These are phyloP conservation scores for Xerocomus brunneocitrinus DNA, from an alignment of 768 basidiomycete species.

Conservation along the genomic window DNA sequence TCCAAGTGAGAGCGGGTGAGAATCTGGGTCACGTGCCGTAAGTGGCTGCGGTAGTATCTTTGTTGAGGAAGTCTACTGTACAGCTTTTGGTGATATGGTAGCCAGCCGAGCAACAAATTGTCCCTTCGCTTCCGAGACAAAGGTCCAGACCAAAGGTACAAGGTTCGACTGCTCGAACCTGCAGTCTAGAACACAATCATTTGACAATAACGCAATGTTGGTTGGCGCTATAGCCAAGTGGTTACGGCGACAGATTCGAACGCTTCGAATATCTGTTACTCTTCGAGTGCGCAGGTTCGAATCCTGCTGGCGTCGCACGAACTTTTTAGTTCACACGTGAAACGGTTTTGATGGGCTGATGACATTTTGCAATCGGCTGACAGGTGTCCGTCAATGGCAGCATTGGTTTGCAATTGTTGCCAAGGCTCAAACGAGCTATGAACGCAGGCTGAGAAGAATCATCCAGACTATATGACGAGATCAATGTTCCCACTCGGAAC, in stretches of 20 bases:
- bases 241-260: conserved; percentile 77
- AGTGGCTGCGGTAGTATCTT: background rate
- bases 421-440: background rate
- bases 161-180: background rate
- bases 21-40: conserved; percentile 3
- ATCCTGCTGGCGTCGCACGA: conserved; percentile 57
- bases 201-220: background rate
- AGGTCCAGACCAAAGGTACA: background rate
- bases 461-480: background rate
- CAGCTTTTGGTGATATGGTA: background rate
- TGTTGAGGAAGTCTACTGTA: no score
- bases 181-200: background rate
- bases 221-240: conserved; percentile 63
- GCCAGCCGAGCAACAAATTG: background rate
- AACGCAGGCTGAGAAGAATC: background rate
- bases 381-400: background rate
- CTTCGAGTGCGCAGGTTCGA: conserved; percentile 67
- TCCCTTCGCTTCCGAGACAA: no score
- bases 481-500: conserved; percentile 1
- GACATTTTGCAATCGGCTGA: background rate
- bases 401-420: background rate
- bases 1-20: background rate
- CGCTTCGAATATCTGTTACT: conserved; percentile 47
- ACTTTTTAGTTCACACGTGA: conserved; percentile 8
- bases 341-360: background rate